Evolutionary conservation across 148 eudicot species (phyloP), one percentile per base, ranked within the genome.

Genomic region (Oxyria digyna): DNA sequence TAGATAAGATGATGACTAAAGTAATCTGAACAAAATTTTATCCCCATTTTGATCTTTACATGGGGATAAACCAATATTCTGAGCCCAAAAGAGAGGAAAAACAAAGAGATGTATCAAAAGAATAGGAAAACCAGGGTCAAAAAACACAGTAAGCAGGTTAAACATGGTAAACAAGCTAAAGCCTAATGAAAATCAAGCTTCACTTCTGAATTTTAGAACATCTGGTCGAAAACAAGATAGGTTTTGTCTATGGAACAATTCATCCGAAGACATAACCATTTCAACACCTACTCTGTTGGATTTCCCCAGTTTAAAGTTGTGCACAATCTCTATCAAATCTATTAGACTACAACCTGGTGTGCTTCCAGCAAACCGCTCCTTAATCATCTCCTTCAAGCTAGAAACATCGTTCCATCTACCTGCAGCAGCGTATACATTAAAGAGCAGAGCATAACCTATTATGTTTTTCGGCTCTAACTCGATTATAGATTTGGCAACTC

Each of bases 361-460:
- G 14, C 37, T 72, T 21, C 67, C 74, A 10, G 40, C n/a, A 17
- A 45, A 62, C 49, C 8, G 74, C 68, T 74, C 55, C 74, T 76
- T 85, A 82, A 87, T 82, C 66, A 74, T 31, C 35, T 67, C 74
- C 84, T 85, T 88, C 68, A 81, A 80, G 74, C 63, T 21, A 18
- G 81, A 77, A 77, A 85, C 96, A 27, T 86, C 88, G 83, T 88
- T 89, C 67, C 90, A 85, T 73, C 49, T 74, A 72, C 92, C 90
- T 33, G 83, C 85, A 67, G 79, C 81, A 32, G 92, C 88, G 67
- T 88, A 85, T 8, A 85, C 49, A 73, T 85, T 85, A 18, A 82
- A 75, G 71, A 91, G 82, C 74, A 91, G 71, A 26, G 78, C 80
- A 72, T 88, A 84, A 63, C 81, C 77, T 72, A 74, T 74, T 12